phyloP scores from a whole-genome alignment of 805 yeast genomes.

The Myxozyma geophila region DNA sequence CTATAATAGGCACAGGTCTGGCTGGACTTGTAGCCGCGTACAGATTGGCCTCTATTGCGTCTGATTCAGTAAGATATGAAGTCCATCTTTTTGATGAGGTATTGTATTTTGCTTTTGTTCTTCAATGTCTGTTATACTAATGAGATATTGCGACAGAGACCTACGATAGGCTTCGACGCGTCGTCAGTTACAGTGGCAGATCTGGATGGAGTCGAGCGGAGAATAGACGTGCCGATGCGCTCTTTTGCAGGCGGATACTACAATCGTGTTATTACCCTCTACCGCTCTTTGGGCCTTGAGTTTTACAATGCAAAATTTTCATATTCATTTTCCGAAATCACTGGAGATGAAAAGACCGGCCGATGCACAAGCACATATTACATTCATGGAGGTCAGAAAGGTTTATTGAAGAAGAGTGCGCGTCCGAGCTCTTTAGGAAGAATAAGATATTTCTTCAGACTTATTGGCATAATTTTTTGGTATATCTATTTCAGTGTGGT shows the following conservation, averaged over 20 bases:
- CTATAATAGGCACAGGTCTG: constrained; percentile 30
- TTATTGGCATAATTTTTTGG: constrained; percentile 14
- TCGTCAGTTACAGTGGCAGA: constrained; percentile 27
- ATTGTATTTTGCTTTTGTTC: not conserved
- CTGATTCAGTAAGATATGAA: constrained; percentile 15
- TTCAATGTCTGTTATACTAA: no score
- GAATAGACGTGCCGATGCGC: constrained; percentile 36
- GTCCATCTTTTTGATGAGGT: constrained; percentile 35
- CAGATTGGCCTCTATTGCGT: constrained; percentile 12
- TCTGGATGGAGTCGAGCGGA: constrained; percentile 15
- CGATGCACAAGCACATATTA: constrained; percentile 20
- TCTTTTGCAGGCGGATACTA: constrained; percentile 35
- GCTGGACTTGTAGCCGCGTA: constrained; percentile 34
- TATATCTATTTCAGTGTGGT: constrained; percentile 28
- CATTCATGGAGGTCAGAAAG: constrained; percentile 30
- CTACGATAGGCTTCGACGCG: constrained; percentile 30
- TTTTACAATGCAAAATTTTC: constrained; percentile 31
- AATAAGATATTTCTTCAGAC: not conserved
- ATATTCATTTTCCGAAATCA: constrained; percentile 30
- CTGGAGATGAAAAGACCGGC: not conserved
- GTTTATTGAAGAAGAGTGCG: constrained; percentile 20
- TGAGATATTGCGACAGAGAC: not conserved
- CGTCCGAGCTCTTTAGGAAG: constrained; percentile 8
- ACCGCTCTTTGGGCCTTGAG: constrained; percentile 27
- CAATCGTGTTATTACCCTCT: constrained; percentile 20